Evolutionary conservation across 495 filamentous ascomycete genomes (phyloP).

Genomic region (Penicillium arizonense): DNA sequence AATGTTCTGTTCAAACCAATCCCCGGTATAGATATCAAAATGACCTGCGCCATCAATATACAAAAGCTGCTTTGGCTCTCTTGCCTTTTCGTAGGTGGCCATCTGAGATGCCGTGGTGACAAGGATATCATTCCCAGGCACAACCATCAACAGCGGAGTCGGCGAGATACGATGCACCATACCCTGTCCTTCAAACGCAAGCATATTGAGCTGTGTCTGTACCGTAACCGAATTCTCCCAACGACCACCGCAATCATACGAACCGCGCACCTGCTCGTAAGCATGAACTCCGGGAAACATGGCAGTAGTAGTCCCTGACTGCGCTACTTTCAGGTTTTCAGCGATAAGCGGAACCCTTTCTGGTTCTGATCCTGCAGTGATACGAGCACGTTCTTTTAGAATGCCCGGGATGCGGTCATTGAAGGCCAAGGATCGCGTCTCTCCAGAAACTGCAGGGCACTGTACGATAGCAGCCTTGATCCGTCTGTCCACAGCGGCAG

Average conservation of each 20-base stretch:
- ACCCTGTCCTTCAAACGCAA: slow-evolving; percentile 22
- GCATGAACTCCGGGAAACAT: background rate
- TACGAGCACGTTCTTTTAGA: slow-evolving; percentile 1
- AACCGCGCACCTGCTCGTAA: background rate
- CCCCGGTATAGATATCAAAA: slow-evolving; percentile 12
- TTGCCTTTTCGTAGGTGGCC: slow-evolving; percentile 4
- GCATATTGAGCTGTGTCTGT: slow-evolving; percentile 22
- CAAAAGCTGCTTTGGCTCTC: slow-evolving; percentile 9
- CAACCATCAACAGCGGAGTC: slow-evolving; percentile 33
- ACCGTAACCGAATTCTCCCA: slow-evolving; percentile 32
- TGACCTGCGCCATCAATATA: slow-evolving; percentile 9
- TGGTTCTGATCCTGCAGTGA: slow-evolving; percentile 1
- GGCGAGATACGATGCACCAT: slow-evolving; percentile 33
- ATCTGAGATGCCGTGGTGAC: background rate
- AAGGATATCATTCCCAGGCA: slow-evolving; percentile 26
- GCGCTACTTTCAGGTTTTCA: background rate
- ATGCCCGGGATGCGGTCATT: slow-evolving; percentile 4
- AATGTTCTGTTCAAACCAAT: slow-evolving; percentile 10
- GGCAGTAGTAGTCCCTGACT: background rate
- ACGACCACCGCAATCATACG: background rate
- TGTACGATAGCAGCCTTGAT: slow-evolving; percentile 34
- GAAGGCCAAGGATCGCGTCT: slow-evolving; percentile 12
- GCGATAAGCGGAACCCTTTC: slow-evolving; percentile 4
- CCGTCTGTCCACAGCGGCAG: slow-evolving; percentile 32
- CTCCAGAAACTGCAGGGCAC: slow-evolving; percentile 16